These are phyloP conservation scores for Pyrenophora teres DNA, from an alignment of 2,329 filamentous ascomycete species.

Conservation along the genomic window DNA sequence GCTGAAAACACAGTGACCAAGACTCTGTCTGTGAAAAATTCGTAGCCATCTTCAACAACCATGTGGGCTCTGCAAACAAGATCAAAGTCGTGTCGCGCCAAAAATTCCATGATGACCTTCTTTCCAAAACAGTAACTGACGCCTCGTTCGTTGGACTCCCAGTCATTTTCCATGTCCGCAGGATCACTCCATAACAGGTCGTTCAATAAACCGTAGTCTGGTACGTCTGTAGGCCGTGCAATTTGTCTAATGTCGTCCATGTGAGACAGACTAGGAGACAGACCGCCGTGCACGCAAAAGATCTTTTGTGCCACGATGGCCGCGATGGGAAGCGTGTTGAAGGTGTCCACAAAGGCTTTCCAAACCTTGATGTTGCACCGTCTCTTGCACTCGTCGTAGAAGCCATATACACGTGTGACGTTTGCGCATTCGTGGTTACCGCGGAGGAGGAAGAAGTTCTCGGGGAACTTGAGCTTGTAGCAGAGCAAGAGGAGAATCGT, in stretches of 20 bases:
- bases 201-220: constrained; percentile 93
- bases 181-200: constrained; percentile 97
- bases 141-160: constrained; percentile 95
- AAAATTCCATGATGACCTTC: constrained; percentile 95
- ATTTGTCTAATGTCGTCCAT: constrained; percentile 99
- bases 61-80: constrained; percentile 96
- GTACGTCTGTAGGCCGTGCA: constrained; percentile 92
- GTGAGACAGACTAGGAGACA: constrained; percentile 88
- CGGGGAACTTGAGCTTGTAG: constrained; percentile 99
- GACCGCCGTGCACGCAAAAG: constrained; percentile 93
- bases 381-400: constrained; percentile 99
- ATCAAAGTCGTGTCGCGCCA: constrained; percentile 94
- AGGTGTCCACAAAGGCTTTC: constrained; percentile 97
- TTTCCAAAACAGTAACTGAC: constrained; percentile 99
- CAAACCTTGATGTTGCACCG: constrained; percentile 99
- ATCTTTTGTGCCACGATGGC: constrained; percentile 98
- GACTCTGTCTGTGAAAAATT: constrained; percentile 95
- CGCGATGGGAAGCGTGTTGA: constrained; percentile 93
- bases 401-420: constrained; percentile 98
- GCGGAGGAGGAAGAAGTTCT: constrained; percentile 98
- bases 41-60: constrained; percentile 99
- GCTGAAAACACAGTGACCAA: constrained; percentile 97
- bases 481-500: constrained; percentile 95
- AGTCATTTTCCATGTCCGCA: constrained; percentile 96
- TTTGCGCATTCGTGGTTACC: constrained; percentile 99